Evolutionary conservation across 2,329 filamentous ascomycete genomes (phyloP).

Genomic region (Cytospora piceae): DNA sequence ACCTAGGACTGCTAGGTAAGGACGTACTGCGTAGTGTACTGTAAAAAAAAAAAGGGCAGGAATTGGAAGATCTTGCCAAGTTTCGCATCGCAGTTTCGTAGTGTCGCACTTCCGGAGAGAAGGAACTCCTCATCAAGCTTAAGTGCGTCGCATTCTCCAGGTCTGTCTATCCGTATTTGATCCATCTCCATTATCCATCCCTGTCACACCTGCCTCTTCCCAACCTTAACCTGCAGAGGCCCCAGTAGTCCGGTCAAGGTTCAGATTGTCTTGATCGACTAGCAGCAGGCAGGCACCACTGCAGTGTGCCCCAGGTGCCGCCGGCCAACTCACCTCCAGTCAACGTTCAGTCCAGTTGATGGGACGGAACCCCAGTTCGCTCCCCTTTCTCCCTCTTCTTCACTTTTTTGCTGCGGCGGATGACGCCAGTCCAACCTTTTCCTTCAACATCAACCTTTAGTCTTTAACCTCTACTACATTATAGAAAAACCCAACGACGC

Average conservation of each 20-base stretch:
- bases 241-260: background rate
- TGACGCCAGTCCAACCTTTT: background rate
- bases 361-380: background rate
- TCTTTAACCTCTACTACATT: background rate
- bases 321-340: constrained; percentile 1
- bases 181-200: background rate
- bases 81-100: background rate
- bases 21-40: background rate
- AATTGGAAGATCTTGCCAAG: background rate
- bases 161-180: too few species aligned
- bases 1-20: too few species aligned
- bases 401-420: background rate
- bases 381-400: constrained; percentile 1
- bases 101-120: background rate
- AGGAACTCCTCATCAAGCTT: background rate
- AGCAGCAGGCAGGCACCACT: background rate
- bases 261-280: background rate
- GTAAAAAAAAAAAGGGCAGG: background rate
- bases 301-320: background rate
- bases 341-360: background rate
- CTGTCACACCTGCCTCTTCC: background rate
- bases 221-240: background rate
- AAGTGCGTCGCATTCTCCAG: background rate
- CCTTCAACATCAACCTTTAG: background rate
- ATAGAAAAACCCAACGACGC: background rate